Conservation (phyloP, 2,329 filamentous ascomycete genomes). For the Zopfia rhizophila region DNA sequence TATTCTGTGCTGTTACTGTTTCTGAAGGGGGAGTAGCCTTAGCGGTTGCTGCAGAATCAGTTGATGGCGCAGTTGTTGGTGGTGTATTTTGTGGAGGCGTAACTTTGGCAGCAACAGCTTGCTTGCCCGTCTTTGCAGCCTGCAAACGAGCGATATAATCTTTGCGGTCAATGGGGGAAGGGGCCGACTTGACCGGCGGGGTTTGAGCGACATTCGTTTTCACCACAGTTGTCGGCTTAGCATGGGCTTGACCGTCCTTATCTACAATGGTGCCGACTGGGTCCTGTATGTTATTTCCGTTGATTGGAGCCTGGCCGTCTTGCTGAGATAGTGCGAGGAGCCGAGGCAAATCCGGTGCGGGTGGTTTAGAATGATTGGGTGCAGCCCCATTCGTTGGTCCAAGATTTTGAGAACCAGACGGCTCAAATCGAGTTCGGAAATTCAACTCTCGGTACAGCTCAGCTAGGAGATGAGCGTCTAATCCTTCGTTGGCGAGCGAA, state of each 20-base stretch:
- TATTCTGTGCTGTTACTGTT: neutral
- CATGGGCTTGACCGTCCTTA: too few species aligned
- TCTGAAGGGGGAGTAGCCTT: slow-evolving; percentile 22
- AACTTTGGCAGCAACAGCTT: slow-evolving; percentile 32
- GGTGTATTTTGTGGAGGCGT: slow-evolving; percentile 33
- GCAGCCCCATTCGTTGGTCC: slow-evolving; percentile 9
- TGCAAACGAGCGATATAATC: slow-evolving; percentile 80
- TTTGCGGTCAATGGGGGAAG: slow-evolving; percentile 70
- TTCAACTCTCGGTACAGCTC: slow-evolving; percentile 40
- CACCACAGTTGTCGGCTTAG: slow-evolving; percentile 29
- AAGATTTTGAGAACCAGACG: slow-evolving; percentile 3
- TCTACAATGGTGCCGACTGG: too few species aligned
- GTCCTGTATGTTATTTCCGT: too few species aligned
- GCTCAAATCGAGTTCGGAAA: slow-evolving; percentile 39
- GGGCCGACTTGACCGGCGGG: slow-evolving; percentile 44
- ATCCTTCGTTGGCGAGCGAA: slow-evolving; percentile 63
- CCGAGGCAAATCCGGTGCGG: too few species aligned
- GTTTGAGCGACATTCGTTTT: slow-evolving; percentile 31
- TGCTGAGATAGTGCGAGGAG: too few species aligned
- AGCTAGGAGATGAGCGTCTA: slow-evolving; percentile 39
- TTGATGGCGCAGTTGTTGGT: slow-evolving; percentile 21
- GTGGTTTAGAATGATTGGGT: too few species aligned
- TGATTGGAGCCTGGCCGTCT: too few species aligned
- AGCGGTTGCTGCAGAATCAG: slow-evolving; percentile 10
- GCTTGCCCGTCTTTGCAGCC: slow-evolving; percentile 75